Conservation (phyloP, 2,329 filamentous ascomycete genomes). For the Xylariomycetidae sp. region DNA sequence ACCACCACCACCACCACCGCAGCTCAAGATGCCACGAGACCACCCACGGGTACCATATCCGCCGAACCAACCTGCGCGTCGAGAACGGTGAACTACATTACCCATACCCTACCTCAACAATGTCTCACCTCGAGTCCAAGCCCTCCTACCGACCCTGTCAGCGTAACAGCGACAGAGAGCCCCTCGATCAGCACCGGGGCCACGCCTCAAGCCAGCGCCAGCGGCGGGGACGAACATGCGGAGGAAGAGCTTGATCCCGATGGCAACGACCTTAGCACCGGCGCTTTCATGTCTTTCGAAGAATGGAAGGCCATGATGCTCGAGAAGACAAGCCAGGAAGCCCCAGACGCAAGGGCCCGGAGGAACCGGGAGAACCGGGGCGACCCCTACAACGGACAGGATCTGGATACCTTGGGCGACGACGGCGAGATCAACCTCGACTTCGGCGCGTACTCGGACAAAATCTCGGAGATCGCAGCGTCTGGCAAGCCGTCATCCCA, state of each 20-base stretch:
- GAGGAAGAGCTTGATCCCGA: slow-evolving; percentile 54
- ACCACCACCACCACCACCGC: slow-evolving; percentile 9
- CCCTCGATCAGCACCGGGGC: slow-evolving; percentile 15
- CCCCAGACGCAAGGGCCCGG: slow-evolving; percentile 60
- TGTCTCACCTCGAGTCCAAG: slow-evolving; percentile 58
- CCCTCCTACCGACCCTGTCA: slow-evolving; percentile 14
- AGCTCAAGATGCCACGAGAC: slow-evolving; percentile 13
- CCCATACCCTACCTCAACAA: slow-evolving; percentile 68
- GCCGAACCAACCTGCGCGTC: slow-evolving; percentile 42
- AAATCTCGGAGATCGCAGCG: slow-evolving; percentile 37
- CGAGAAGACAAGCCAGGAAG: slow-evolving; percentile 71
- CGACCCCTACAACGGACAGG: slow-evolving; percentile 51
- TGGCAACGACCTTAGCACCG: slow-evolving; percentile 50
- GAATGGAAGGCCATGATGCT: slow-evolving; percentile 97
- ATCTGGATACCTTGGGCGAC: slow-evolving; percentile 74
- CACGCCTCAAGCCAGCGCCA: slow-evolving; percentile 9
- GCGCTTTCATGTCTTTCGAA: slow-evolving; percentile 89
- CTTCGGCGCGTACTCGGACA: slow-evolving; percentile 44
- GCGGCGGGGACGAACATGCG: slow-evolving; percentile 17
- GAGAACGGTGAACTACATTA: slow-evolving; percentile 75
- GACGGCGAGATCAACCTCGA: slow-evolving; percentile 72
- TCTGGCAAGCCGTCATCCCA: slow-evolving; percentile 19
- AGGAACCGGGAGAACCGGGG: slow-evolving; percentile 44
- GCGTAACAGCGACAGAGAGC: slow-evolving; percentile 15
- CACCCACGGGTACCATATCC: slow-evolving; percentile 7